A percentile compares a stretch with the other conserved stretches of the same genome.
Conservation (phyloP, 1,284 basidiomycete species). For the Malassezia globosa region DNA sequence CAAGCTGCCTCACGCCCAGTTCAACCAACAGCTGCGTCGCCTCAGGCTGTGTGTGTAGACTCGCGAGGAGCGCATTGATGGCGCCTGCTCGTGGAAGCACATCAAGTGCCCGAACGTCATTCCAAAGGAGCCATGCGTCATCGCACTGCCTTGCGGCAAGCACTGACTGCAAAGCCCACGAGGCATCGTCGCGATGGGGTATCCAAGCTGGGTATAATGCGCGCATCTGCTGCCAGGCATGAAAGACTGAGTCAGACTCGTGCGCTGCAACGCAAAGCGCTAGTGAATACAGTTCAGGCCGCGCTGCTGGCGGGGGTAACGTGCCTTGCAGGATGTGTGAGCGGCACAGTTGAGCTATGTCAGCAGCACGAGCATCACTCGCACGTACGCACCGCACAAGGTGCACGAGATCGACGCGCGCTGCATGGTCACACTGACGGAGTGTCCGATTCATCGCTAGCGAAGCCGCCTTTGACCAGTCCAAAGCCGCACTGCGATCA, state of each 20-base stretch:
- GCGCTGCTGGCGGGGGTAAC: neutral
- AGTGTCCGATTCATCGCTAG: no score
- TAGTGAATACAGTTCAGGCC: neutral
- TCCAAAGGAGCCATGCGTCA: conserved; percentile 15
- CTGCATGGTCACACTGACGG: neutral
- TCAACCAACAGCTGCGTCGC: neutral
- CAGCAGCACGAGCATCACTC: neutral
- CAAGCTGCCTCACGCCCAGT: neutral
- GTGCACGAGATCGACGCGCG: neutral
- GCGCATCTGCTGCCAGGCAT: conserved; percentile 16
- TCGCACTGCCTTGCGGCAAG: neutral
- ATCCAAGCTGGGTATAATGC: conserved; percentile 18
- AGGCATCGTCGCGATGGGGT: conserved; percentile 20
- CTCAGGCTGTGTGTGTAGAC: neutral
- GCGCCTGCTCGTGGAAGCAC: neutral
- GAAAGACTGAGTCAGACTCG: neutral
- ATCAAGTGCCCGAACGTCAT: conserved; percentile 6
- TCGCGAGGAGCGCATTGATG: neutral
- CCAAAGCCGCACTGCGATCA: no score
- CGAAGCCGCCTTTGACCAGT: no score
- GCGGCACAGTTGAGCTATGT: neutral
- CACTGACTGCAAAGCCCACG: conserved; percentile 19
- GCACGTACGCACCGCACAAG: neutral
- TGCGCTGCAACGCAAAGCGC: conserved; percentile 5
- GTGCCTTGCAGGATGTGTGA: neutral